A percentile compares a stretch with the other conserved stretches of the same genome.
Evolutionary conservation across 371 early-diverging fungal genomes (phyloP).

Genomic region (Capillidium heterosporum): DNA sequence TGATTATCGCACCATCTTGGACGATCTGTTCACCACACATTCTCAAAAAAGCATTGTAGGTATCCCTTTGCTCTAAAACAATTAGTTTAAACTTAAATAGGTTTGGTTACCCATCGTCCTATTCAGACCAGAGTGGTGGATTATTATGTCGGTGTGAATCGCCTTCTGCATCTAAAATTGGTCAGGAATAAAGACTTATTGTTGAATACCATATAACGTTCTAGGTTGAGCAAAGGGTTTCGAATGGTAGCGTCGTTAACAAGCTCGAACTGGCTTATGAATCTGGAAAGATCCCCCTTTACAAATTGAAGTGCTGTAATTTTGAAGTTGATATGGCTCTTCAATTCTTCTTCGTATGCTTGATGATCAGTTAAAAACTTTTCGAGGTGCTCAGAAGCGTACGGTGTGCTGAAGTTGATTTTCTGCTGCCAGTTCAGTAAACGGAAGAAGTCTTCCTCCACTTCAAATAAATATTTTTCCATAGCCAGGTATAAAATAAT

Average conservation of each 20-base stretch:
- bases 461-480: constrained; percentile 4
- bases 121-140: neutral
- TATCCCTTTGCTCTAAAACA: constrained; percentile 5
- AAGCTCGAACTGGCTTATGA: neutral
- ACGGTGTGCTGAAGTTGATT: constrained; percentile 1
- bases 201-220: neutral
- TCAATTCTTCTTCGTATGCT: neutral
- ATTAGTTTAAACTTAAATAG: neutral
- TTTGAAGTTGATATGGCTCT: neutral
- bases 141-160: neutral
- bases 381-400: neutral
- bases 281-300: neutral
- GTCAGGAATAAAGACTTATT: neutral
- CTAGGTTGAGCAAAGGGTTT: neutral
- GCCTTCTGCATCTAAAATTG: neutral
- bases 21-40: neutral
- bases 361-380: neutral
- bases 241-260: neutral
- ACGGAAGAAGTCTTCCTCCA: constrained; percentile 3
- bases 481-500: constrained; percentile 4
- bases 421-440: neutral
- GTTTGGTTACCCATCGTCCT: constrained; percentile 2
- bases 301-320: neutral
- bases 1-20: neutral
- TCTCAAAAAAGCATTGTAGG: neutral